Base-by-base conservation (phyloP, 345 rosid genomes). In the Syzygium aromaticum region DNA sequence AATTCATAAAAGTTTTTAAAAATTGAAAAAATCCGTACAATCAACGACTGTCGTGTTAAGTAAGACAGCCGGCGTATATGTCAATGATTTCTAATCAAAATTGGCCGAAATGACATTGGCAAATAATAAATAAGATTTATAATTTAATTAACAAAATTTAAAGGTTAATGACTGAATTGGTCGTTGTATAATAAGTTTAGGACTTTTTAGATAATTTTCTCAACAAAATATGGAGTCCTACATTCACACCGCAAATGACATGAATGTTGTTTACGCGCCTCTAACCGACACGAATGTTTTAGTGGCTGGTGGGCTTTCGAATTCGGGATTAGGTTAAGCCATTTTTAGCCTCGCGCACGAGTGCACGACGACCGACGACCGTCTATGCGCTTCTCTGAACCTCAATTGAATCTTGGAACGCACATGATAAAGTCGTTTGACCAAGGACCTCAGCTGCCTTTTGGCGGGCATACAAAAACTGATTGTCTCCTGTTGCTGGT, bases 21-120 rank as follows among this genome's bases (percentile, higher is more conserved):
- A 56, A 23, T 56, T 6, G 19, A 52, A 64, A 64, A 3, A 7
- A 13, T 3, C 17, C 11, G 0, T 67, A 0, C 13, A 67, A 0
- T 33, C 2, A 2, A 1, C 0, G 38, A 5, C 5, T 2, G 7
- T 2, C 19, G 5, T 9, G 0, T 3, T 3, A 5, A 8, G 3
- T 17, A 33, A 0, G 3, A 67, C 11, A 3, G 5, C 0, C 0
- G 1, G 0, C 0, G 0, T 30, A 1, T 1, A 67, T 0, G 1
- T 17, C 7, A 0, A 11, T 0, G 5, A 73, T 11, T 73, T 73
- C 1, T 5, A 2, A 1, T 0, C 21, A 73, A 8, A 73, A 73
- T 33, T 64, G 0, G 1, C 3, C 0, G 1, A 30, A 64, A 64
- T 3, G 1, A 64, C 3, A 17, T 5, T 4, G 0, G 0, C 11